Evolutionary conservation across 805 yeast species (phyloP), one percentile per base, ranked within the genome.

Genomic region (Suhomyces canberraensis): DNA sequence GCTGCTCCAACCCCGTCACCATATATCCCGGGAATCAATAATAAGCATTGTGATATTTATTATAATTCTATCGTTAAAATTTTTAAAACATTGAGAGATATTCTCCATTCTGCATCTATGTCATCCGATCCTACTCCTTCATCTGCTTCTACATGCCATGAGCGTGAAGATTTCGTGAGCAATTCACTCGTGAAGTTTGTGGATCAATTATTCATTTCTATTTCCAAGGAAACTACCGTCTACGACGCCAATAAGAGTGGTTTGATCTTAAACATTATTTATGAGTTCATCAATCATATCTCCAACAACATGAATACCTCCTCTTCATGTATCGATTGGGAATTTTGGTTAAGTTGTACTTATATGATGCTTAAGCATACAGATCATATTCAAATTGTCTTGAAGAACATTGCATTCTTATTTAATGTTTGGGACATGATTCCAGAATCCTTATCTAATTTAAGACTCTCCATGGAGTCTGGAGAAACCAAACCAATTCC

Each of bases 361-460:
- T 60, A 74, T 40, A 64, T 76, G 39, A 74, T 86, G 80, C 55
- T 86, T n/a, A 51, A 64, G 6, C 52, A 58, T 27, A 76, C 87
- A 6, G 78, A 76, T 30, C 84, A 76, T 54, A 68, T 78, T 45
- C 80, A 77, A 45, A 71, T 75, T 16, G 78, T 84, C 42, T 62
- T 83, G 15, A 75, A 84, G 41, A 77, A 79, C 11, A 54, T 87
- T 25, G 76, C 89, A 4, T 71, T 80, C 38, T 54, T 87, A 36
- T 86, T 79, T 62, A 83, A 85, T 54, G 56, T 81, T 2, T 87
- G 95, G 95, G 82, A 81, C 21, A 61, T 68, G 42, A 64, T 87
- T 11, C 85, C 89, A 3, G 61, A 59, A 29, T 52, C 48, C 14
- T 48, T 55, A 31, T 36, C 58, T 2, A 42, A 33, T 11, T 33